Evolutionary conservation across 2,329 filamentous ascomycete genomes (phyloP).

Genomic region (Coleophoma crateriformis): DNA sequence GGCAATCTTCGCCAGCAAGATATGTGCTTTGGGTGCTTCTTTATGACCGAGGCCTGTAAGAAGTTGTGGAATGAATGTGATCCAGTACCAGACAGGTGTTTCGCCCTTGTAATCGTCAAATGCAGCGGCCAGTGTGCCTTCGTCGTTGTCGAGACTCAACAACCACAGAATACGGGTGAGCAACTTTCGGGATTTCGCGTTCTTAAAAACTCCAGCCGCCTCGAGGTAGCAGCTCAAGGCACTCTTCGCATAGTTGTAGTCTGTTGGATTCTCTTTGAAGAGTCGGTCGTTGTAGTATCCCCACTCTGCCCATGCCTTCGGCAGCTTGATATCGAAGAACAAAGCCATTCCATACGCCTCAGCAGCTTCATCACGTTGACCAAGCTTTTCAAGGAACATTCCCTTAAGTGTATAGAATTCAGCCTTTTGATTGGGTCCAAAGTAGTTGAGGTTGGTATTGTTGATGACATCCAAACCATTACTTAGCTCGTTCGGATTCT

Average conservation of each 20-base stretch:
- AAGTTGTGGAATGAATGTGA: constrained; percentile 96
- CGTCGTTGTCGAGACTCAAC: constrained; percentile 84
- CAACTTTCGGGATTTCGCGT: constrained; percentile 89
- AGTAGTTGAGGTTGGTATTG: constrained; percentile 98
- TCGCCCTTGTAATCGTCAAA: constrained; percentile 98
- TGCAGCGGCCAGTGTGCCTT: constrained; percentile 74
- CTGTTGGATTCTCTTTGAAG: constrained; percentile 84
- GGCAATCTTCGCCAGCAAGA: constrained; percentile 86
- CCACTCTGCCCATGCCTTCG: constrained; percentile 99
- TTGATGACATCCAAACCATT: constrained; percentile 97
- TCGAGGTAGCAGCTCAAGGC: constrained; percentile 95
- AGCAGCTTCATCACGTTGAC: constrained; percentile 85
- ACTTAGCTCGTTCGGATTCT: constrained; percentile 86
- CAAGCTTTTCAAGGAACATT: constrained; percentile 96
- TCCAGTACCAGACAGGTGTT: constrained; percentile 99
- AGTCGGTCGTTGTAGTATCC: constrained; percentile 95
- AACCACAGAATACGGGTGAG: constrained; percentile 93
- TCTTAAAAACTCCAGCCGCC: constrained; percentile 94
- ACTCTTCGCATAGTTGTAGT: constrained; percentile 80
- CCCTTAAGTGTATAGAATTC: constrained; percentile 99
- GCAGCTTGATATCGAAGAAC: constrained; percentile 91
- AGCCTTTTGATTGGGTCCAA: constrained; percentile 90
- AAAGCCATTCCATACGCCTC: constrained; percentile 91
- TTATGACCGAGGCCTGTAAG: constrained; percentile 87
- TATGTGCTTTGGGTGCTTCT: constrained; percentile 81